Base-by-base conservation (phyloP, 2,329 filamentous ascomycete species). In the Ceratocystis cacaofunesta region DNA sequence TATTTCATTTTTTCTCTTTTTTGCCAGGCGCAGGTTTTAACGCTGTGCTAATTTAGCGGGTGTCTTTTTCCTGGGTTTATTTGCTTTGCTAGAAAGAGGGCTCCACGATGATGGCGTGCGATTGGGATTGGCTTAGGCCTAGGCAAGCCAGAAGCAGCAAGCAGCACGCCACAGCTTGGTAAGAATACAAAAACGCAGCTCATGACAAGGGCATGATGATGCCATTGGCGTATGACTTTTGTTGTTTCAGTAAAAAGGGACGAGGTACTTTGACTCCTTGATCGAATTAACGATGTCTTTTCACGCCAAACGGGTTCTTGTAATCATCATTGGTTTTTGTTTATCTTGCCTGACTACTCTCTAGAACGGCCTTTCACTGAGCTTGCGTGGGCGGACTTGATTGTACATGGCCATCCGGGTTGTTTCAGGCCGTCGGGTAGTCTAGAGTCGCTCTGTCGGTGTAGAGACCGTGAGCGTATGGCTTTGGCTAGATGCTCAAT, bases 81-180 rank as follows among this genome's bases (percentile, higher is more conserved):
- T 50, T 50, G 52, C 7, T 30, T 32, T 25, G 22, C 22, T 32
- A 25, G 6, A 57, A n/a, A 52, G 22, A 25, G 36, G 36, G 36
- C 36, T 3, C 55, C 55, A 58, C 55, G 55, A 58, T 36, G 55
- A 58, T 58, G 55, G 55, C 55, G 55, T 58, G 55, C 55, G 55
- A 58, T 36, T 36, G 17, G 55, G 55, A 58, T 36, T 58, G 55
- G 55, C 30, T 58, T 7, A 58, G 5, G 15, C n/a, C 17, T 22
- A 36, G 36, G 36, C 36, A 41, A 41, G 36, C 36, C 36, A 41
- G 36, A 41, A 41, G 36, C 36, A 41, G 36, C 36, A 41, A 4
- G 36, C 55, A 58, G 55, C 55, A 58, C 55, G 25, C 55, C 55
- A 58, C 55, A 25, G 10, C 30, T 3, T 17, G 6, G 15, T 30